phyloP scores from a whole-genome alignment of 768 basidiomycete species.

The Phanerochaete carnosa region DNA sequence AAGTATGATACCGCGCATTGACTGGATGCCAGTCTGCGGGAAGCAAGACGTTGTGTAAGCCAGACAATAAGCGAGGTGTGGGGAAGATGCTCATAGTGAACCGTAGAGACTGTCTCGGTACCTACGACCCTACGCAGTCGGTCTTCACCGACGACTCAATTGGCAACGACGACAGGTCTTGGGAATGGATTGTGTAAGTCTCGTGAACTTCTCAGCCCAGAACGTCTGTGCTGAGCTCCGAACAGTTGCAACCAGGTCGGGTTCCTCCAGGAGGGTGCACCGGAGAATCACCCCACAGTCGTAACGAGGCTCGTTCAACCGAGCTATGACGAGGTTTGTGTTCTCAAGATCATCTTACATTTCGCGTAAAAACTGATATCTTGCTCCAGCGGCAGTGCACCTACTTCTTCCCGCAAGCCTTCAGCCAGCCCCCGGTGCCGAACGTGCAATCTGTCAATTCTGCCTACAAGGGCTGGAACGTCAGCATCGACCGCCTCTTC shows the following conservation, averaged over 20 bases:
- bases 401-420: constrained; percentile 61
- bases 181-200: constrained; percentile 64
- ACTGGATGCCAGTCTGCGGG: constrained; percentile 47
- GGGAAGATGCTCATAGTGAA: background rate
- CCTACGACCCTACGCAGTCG: constrained; percentile 33
- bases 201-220: constrained; percentile 22
- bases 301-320: constrained; percentile 56
- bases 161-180: constrained; percentile 57
- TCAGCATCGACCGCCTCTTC: constrained; percentile 53
- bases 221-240: background rate
- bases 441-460: constrained; percentile 40
- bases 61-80: background rate
- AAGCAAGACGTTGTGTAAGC: constrained; percentile 44
- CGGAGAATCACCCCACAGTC: constrained; percentile 37
- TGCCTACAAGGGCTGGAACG: constrained; percentile 60
- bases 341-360: background rate
- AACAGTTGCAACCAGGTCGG: constrained; percentile 69
- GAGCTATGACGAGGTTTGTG: constrained; percentile 48
- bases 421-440: constrained; percentile 37
- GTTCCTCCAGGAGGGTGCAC: constrained; percentile 39
- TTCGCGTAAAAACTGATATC: background rate
- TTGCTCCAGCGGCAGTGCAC: constrained; percentile 60
- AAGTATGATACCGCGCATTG: too few relatives aligned
- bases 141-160: constrained; percentile 55
- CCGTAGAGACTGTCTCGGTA: constrained; percentile 37